Percentiles rank a stretch among this genome's conserved stretches.
Conservation (phyloP, 352 stramenopile species). For the Globisporangium paroecandrum region DNA sequence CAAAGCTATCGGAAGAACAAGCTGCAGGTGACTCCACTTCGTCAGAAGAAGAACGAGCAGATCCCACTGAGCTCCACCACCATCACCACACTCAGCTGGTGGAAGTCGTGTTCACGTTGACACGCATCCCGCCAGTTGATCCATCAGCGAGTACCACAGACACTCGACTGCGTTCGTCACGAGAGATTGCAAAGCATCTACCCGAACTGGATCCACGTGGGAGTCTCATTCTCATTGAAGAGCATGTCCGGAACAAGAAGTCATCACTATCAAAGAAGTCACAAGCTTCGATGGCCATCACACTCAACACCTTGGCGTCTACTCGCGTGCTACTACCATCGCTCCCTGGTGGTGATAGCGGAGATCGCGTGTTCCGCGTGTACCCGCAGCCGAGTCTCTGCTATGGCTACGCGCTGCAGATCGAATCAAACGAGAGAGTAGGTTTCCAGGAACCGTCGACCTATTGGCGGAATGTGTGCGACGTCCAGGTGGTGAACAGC, state of each 20-base stretch:
- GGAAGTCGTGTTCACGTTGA: conserved; percentile 37
- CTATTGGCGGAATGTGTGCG: conserved; percentile 42
- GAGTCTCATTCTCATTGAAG: conserved; percentile 49
- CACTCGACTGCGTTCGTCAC: conserved; percentile 3
- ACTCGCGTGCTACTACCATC: conserved; percentile 27
- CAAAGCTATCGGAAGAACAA: conserved; percentile 14
- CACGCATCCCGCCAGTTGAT: conserved; percentile 23
- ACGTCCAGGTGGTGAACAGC: conserved; percentile 45
- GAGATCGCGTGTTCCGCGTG: conserved; percentile 41
- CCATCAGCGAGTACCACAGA: conserved; percentile 14
- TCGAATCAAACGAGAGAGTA: conserved; percentile 40
- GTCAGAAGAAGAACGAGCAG: background rate
- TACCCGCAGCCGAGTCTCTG: conserved; percentile 37
- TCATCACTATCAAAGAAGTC: background rate
- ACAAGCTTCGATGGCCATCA: conserved; percentile 23
- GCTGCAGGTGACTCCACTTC: conserved; percentile 23
- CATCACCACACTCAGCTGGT: conserved; percentile 1
- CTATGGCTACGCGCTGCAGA: conserved; percentile 57
- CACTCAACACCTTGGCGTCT: conserved; percentile 38
- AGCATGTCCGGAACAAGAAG: conserved; percentile 15
- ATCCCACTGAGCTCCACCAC: background rate
- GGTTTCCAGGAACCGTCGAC: conserved; percentile 38
- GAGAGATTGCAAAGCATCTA: conserved; percentile 18
- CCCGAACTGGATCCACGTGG: conserved; percentile 37
- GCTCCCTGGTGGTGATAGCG: conserved; percentile 9